A percentile compares a stretch with the other conserved stretches of the same genome.
Conservation (phyloP, 768 basidiomycete genomes). For the Suillus paluster region DNA sequence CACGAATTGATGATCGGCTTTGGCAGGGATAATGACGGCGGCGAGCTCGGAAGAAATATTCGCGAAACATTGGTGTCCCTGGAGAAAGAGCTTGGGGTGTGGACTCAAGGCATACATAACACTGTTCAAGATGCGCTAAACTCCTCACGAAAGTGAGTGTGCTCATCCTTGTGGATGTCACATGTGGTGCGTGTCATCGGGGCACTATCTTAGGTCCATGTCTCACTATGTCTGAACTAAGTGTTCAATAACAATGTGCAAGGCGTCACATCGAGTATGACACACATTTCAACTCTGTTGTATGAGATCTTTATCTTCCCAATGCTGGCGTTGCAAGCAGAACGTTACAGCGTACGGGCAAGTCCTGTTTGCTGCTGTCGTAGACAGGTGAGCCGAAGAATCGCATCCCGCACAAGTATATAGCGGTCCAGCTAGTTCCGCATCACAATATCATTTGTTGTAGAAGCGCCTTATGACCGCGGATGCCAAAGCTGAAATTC, state of each 20-base stretch:
- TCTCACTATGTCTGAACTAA: not conserved
- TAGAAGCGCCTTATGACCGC: not conserved
- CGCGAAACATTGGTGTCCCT: conserved; percentile 60
- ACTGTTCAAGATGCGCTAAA: conserved; percentile 47
- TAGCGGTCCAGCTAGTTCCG: not conserved
- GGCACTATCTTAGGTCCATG: not conserved
- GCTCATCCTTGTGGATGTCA: not conserved
- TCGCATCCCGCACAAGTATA: too few relatives aligned
- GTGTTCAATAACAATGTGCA: not conserved
- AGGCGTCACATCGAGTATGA: not conserved
- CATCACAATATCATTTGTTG: not conserved
- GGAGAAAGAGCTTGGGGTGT: conserved; percentile 75
- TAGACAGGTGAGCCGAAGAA: too few relatives aligned
- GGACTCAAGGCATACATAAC: conserved; percentile 66
- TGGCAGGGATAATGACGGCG: conserved; percentile 70
- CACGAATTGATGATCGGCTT: conserved; percentile 72
- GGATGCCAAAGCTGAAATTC: not conserved
- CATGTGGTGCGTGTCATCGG: not conserved
- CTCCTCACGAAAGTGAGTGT: not conserved
- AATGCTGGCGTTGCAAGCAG: too few relatives aligned
- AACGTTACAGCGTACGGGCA: too few relatives aligned
- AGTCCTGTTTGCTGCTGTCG: too few relatives aligned
- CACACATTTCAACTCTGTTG: not conserved
- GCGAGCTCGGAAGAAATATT: conserved; percentile 67
- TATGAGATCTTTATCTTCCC: not conserved